phyloP scores from a whole-genome alignment of 257 asterid species.

The Fraxinus americana region DNA sequence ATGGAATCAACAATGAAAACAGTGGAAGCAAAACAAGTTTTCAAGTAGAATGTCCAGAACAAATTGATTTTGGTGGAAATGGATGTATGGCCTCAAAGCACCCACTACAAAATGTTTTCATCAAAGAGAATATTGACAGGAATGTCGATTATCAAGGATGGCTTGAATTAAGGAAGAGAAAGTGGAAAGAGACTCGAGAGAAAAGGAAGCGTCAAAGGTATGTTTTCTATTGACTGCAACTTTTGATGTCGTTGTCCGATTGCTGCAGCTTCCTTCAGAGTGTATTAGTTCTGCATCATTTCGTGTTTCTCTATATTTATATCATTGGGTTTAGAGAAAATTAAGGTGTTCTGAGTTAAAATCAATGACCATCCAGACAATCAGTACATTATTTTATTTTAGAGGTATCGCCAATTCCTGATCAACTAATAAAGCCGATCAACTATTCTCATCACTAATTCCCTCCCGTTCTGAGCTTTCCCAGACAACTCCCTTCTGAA shows the following conservation, averaged over 20 bases:
- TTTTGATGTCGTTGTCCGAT: not conserved
- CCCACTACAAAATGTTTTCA: constrained; percentile 39
- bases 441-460: not conserved
- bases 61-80: constrained; percentile 40
- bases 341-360: not conserved
- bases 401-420: not conserved
- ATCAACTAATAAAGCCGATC: not conserved
- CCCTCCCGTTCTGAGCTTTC: constrained; percentile 3
- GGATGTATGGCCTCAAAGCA: constrained; percentile 29
- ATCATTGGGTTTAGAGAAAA: not conserved
- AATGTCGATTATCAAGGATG: constrained; percentile 85
- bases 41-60: constrained; percentile 37
- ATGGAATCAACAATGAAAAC: constrained; percentile 44
- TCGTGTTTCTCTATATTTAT: not conserved
- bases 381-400: not conserved
- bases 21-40: constrained; percentile 38
- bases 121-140: constrained; percentile 61
- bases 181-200: constrained; percentile 84
- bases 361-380: not conserved
- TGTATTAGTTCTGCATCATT: not conserved
- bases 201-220: constrained; percentile 92
- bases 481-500: constrained; percentile 5
- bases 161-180: constrained; percentile 90
- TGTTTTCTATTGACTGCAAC: constrained; percentile 11
- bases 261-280: not conserved